These are phyloP conservation scores for Aspergillus sp. DNA, from an alignment of 2,329 filamentous ascomycete species.

Conservation along the genomic window DNA sequence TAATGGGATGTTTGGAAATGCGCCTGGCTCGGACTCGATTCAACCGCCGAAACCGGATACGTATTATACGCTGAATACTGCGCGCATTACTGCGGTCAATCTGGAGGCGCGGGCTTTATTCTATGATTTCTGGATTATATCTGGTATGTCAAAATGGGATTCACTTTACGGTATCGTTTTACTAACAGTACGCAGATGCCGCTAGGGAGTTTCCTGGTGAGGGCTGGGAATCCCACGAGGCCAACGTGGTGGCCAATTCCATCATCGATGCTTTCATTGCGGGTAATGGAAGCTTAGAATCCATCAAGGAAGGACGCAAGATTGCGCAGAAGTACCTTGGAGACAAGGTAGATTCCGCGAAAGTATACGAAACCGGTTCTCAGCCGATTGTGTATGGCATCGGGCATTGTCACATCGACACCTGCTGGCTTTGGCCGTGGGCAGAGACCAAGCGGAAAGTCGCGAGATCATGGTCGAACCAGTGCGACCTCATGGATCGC, in stretches of 20 bases:
- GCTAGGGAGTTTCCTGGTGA: slow-evolving; percentile 86
- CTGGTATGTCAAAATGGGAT: slow-evolving; percentile 36
- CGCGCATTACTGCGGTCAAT: slow-evolving; percentile 87
- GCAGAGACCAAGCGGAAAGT: slow-evolving; percentile 97
- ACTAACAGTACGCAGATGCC: slow-evolving; percentile 59
- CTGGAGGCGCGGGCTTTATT: slow-evolving; percentile 77
- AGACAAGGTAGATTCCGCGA: slow-evolving; percentile 73
- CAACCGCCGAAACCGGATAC: slow-evolving; percentile 85
- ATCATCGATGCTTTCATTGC: slow-evolving; percentile 90
- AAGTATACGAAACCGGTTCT: slow-evolving; percentile 77
- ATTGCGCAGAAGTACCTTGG: slow-evolving; percentile 84
- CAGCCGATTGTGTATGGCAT: slow-evolving; percentile 81
- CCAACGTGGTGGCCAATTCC: slow-evolving; percentile 76
- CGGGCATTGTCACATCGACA: slow-evolving; percentile 97
- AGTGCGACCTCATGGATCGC: slow-evolving; percentile 90
- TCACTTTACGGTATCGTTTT: background rate
- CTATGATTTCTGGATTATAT: slow-evolving; percentile 95
- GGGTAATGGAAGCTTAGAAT: slow-evolving; percentile 68
- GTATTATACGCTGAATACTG: slow-evolving; percentile 72
- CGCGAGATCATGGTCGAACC: slow-evolving; percentile 92
- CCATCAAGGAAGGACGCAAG: slow-evolving; percentile 75
- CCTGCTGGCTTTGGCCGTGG: slow-evolving; percentile 98
- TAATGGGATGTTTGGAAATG: slow-evolving; percentile 97
- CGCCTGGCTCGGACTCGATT: slow-evolving; percentile 78
- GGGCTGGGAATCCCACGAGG: slow-evolving; percentile 85